Base-by-base conservation (phyloP, 306 rosid species). In the Begonia masoniana region DNA sequence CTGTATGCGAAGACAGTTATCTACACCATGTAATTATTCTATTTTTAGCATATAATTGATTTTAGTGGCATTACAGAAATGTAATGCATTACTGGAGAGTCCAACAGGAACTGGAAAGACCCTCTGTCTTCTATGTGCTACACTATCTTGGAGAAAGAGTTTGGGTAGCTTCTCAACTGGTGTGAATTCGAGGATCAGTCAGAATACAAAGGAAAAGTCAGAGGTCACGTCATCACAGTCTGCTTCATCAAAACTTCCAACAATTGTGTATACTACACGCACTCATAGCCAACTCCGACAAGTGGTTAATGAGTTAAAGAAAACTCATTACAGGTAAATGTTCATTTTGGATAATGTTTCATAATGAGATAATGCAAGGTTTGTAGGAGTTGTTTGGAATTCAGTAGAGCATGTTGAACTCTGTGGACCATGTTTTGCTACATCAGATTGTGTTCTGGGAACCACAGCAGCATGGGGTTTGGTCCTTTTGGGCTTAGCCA, bases 231-330 rank as follows among this genome's bases (percentile, higher is more conserved):
- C 6, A 3, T 78, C 94, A 43, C 82, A 74, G 63, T 63, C 85
- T 1, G 49, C 41, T 51, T 56, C 35, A 19, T 15, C 80, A 35
- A 56, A 64, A 10, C 72, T 66, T 71, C 82, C 96, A 55, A 68
- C 91, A 52, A 83, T 91, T 16, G 51, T 85, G 13, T 89, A 89
- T 61, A 63, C 97, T 6, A 85, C 95, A 3, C 96, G 97, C 58
- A 91, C 97, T 60, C 97, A 91, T 76, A 91, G 97, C 74, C 97
- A 91, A 72, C 82, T 85, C 59, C 97, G 92, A 41, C 97, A 91
- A 83, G 97, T 91, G 13, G 75, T 91, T 75, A 77, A 69, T 65
- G 97, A 91, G 73, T 60, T 91, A 71, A 83, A 85, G 69, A 79
- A 82, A 67, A 85, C 85, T 50, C 69, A 83, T 56, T 91, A 91